Base-by-base conservation (phyloP, 192 early-diverging fungal genomes). In the Coemansia sp. region DNA sequence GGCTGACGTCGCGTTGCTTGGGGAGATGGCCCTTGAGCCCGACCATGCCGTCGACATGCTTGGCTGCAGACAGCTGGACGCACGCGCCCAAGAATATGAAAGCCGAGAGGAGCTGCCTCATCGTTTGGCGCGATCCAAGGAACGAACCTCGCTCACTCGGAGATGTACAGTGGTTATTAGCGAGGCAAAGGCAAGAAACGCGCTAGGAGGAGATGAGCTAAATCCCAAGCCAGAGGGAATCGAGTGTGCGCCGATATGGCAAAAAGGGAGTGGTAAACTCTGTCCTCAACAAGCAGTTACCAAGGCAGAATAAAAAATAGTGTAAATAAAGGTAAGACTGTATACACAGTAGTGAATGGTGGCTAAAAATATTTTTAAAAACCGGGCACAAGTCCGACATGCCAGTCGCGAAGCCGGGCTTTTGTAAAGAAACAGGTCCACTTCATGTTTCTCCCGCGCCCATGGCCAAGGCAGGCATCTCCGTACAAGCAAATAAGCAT, bases 31-130 rank as follows among this genome's bases (percentile, higher is more conserved):
- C 79, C 36, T 67, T 51, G 29, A 82, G 51, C 6, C 79, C 79
- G 6, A 63, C 62, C 70, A 82, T 74, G 46, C 79, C 79, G 41
- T 70, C 67, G 4, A 74, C 58, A 40, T 74, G 74, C 54, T 62
- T 67, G 19, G 74, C 59, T 8, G 43, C 20, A 7, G 54, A 46
- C 20, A 68, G 31, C 3, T 56, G 42, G 63, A 62, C 40, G 17
- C 76, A 27, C 17, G 53, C 62, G 43, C 74, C 68, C 4, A 82
- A 58, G 20, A 59, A 56, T 32, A 73, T 36, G 15, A 67, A 40
- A 3, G 67, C 51, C 31, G 49, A 41, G 17, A 76, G 17, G 19
- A 76, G 49, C 35, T 42, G 63, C 62, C 54, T 65, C 73, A 72
- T 81, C 41, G 38, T 58, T 5, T 12, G 53, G 36, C 12, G 32